A percentile compares a stretch with the other conserved stretches of the same genome.
Evolutionary conservation across 2,329 filamentous ascomycete genomes (phyloP).

Genomic region (Thielaviopsis ethacetica): DNA sequence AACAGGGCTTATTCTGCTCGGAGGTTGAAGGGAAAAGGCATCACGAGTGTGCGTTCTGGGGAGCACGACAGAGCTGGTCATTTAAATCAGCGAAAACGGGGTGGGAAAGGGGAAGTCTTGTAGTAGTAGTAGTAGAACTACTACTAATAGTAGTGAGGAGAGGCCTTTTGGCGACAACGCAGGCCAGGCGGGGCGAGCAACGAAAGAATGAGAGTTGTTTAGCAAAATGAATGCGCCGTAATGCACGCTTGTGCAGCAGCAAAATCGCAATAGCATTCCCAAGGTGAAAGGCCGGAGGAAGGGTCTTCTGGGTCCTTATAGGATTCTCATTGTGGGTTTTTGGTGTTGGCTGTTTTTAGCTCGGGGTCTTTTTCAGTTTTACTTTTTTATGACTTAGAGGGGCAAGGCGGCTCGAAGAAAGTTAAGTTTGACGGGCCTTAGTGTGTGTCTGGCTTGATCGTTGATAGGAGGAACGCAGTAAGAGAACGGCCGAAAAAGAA

Average conservation of each 20-base stretch:
- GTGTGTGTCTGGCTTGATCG: not conserved
- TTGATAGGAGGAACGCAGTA: not conserved
- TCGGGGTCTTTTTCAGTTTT: too few species aligned
- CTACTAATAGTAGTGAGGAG: too few species aligned
- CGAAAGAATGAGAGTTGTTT: too few species aligned
- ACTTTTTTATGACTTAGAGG: not conserved
- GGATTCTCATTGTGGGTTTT: not conserved
- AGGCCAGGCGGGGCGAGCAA: too few species aligned
- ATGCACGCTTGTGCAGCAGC: not conserved
- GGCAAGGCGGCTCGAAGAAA: not conserved
- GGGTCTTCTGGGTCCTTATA: not conserved
- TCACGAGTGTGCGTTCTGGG: not conserved
- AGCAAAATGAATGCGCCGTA: not conserved
- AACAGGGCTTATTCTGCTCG: not conserved
- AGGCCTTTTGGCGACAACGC: too few species aligned
- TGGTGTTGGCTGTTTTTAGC: not conserved
- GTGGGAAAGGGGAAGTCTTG: not conserved
- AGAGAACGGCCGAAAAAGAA: not conserved
- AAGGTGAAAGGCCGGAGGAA: not conserved
- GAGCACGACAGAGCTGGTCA: not conserved
- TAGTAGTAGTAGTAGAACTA: too few species aligned
- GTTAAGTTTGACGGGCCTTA: not conserved
- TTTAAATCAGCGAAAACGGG: not conserved
- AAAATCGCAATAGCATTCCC: not conserved
- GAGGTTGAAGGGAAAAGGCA: not conserved